Conservation (phyloP, 2,329 filamentous ascomycete genomes). For the Apiospora marii region DNA sequence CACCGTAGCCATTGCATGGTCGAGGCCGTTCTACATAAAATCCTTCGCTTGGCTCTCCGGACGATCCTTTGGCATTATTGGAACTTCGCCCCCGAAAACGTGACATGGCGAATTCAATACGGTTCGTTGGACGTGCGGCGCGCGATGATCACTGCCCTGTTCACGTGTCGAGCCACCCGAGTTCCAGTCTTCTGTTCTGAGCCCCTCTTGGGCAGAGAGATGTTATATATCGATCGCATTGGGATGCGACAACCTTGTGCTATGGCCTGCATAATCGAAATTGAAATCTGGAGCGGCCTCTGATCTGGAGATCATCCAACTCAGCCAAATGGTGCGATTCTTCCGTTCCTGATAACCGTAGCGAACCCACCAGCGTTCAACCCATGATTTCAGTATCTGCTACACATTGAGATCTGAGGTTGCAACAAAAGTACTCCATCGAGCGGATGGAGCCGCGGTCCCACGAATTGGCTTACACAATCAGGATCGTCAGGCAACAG, state of each 20-base stretch:
- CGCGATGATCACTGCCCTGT: background rate
- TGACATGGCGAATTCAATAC: background rate
- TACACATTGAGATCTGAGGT: constrained; percentile 7
- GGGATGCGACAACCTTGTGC: background rate
- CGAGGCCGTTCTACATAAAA: constrained; percentile 1
- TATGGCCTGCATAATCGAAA: background rate
- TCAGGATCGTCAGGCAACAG: constrained; percentile 15
- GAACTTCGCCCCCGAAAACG: background rate
- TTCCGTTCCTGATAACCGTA: background rate
- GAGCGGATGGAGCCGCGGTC: constrained; percentile 15
- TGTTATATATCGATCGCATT: background rate
- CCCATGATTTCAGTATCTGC: constrained; percentile 5
- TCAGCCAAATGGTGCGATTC: background rate
- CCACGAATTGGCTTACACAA: constrained; percentile 9
- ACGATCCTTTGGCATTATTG: background rate
- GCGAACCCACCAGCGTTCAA: background rate
- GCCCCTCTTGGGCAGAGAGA: background rate
- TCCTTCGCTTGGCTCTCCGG: background rate
- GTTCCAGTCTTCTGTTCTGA: background rate
- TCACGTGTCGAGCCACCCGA: background rate
- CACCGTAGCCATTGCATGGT: background rate
- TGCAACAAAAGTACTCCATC: constrained; percentile 20
- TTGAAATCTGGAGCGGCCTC: background rate
- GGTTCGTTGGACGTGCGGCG: background rate
- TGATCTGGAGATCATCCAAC: background rate